These are phyloP conservation scores for Rhodosporidiobolus sp. DNA, from an alignment of 768 basidiomycete species.

Conservation along the genomic window DNA sequence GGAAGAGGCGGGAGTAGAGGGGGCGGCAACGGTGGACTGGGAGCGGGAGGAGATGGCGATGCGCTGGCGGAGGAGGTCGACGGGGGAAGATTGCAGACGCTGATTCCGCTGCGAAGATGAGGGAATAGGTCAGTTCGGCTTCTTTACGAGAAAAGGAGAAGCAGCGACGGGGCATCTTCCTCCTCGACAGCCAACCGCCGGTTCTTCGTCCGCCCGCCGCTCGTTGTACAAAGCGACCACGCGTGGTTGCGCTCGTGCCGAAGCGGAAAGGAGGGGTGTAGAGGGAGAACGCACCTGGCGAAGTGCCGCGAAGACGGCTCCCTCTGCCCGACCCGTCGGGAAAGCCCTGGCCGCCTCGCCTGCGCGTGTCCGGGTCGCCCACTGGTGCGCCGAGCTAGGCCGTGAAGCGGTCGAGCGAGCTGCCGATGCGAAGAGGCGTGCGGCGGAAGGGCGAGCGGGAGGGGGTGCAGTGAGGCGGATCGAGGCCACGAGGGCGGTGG, in stretches of 20 bases:
- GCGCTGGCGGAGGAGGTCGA: background rate
- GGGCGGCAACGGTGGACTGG: conserved; percentile 67
- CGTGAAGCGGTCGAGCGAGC: background rate
- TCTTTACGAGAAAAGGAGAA: too few species aligned
- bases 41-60: conserved; percentile 13
- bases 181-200: too few species aligned
- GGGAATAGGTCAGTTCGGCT: background rate
- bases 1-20: conserved; percentile 55
- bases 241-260: too few species aligned
- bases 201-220: too few species aligned
- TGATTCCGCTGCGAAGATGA: background rate
- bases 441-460: background rate
- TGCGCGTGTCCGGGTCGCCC: background rate
- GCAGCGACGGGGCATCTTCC: background rate
- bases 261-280: background rate
- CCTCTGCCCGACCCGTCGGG: background rate
- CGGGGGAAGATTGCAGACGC: background rate
- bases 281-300: conserved; percentile 1
- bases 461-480: background rate
- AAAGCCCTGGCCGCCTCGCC: background rate
- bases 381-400: background rate
- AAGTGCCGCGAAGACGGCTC: conserved; percentile 1
- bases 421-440: background rate
- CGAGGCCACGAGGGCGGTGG: background rate
- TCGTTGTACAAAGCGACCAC: too few species aligned